Evolutionary conservation across 2,329 filamentous ascomycete species (phyloP).

Genomic region (Diplodia scrobiculata): DNA sequence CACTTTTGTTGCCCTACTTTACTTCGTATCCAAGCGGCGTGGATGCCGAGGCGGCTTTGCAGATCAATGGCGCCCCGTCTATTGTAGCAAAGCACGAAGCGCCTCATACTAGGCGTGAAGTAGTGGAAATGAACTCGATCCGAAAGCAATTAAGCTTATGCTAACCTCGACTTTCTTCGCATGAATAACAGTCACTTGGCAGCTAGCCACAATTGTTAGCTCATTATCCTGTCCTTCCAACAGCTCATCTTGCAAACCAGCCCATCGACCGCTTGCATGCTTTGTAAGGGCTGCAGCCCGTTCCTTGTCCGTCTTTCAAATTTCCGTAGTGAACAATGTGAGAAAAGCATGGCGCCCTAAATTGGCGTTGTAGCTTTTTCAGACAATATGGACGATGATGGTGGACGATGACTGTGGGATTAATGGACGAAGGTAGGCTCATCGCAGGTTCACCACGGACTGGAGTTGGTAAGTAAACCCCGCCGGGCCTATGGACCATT

Average conservation of each 20-base stretch:
- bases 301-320: too few relatives aligned
- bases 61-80: constrained; percentile 3
- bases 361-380: too few relatives aligned
- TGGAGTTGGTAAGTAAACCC: background rate
- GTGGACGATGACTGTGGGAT: background rate
- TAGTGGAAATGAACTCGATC: background rate
- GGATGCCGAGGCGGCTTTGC: background rate
- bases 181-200: background rate
- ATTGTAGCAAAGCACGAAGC: background rate
- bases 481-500: background rate
- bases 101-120: background rate
- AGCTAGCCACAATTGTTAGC: background rate
- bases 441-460: background rate
- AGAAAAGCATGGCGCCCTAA: too few relatives aligned
- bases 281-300: too few relatives aligned
- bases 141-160: constrained; percentile 8
- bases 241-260: too few relatives aligned
- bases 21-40: background rate
- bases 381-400: background rate
- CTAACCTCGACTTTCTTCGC: background rate
- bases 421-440: background rate
- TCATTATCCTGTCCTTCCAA: too few relatives aligned
- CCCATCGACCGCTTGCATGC: too few relatives aligned
- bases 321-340: too few relatives aligned
- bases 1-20: too few relatives aligned